These are phyloP conservation scores for Bruguiera hainesii DNA, from an alignment of 441 rosid species.

Conservation along the genomic window DNA sequence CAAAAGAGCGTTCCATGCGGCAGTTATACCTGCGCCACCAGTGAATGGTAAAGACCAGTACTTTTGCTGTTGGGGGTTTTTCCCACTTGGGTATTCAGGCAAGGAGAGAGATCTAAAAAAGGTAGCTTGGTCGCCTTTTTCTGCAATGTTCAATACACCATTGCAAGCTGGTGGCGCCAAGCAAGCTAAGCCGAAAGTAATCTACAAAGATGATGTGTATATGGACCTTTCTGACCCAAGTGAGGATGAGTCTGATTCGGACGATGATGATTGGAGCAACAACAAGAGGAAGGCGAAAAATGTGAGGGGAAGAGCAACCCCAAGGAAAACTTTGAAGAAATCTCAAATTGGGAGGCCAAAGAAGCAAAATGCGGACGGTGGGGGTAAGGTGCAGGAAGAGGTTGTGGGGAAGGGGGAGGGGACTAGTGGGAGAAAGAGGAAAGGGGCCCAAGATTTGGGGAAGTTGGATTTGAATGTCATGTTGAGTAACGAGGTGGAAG, in stretches of 20 bases:
- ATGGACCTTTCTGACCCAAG: constrained; percentile 59
- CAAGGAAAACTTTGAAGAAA: constrained; percentile 39
- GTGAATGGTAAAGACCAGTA: constrained; percentile 41
- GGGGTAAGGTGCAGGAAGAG: constrained; percentile 21
- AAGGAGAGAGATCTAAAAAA: constrained; percentile 17
- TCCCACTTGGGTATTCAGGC: constrained; percentile 66
- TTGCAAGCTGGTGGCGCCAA: constrained; percentile 21
- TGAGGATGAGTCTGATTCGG: constrained; percentile 32
- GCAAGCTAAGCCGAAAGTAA: constrained; percentile 30
- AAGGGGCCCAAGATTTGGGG: constrained; percentile 59
- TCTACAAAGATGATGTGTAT: constrained; percentile 57
- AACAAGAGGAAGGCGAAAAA: constrained; percentile 38
- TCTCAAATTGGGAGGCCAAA: constrained; percentile 33
- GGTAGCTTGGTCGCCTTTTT: constrained; percentile 68
- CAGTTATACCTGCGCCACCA: constrained; percentile 54
- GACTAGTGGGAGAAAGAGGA: constrained; percentile 44
- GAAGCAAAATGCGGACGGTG: constrained; percentile 31
- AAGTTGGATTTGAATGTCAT: constrained; percentile 96
- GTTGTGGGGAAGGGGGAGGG: constrained; percentile 31
- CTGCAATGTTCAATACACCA: constrained; percentile 58
- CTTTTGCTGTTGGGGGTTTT: constrained; percentile 72
- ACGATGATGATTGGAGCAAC: constrained; percentile 44
- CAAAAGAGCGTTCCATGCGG: constrained; percentile 75
- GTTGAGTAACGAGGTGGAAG: constrained; percentile 89
- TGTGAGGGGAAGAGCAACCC: constrained; percentile 40